These are phyloP conservation scores for Sugiyamaella castrensis DNA, from an alignment of 1,139 yeast genomes.

Conservation along the genomic window DNA sequence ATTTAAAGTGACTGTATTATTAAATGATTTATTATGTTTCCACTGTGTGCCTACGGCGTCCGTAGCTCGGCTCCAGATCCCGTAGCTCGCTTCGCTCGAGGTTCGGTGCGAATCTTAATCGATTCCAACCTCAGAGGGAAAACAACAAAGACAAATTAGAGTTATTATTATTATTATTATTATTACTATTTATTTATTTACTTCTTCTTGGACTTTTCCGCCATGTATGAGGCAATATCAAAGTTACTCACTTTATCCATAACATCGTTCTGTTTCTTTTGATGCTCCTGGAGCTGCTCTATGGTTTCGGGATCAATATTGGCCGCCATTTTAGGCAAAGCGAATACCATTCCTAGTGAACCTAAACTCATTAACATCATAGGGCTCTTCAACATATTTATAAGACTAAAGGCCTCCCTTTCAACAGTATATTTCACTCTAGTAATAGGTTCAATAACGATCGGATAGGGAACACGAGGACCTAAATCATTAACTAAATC, in stretches of 20 bases:
- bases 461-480: conserved; percentile 32
- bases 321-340: conserved; percentile 35
- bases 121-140: no score
- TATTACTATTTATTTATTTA: background rate
- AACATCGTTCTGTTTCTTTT: conserved; percentile 21
- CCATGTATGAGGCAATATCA: conserved; percentile 33
- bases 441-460: conserved; percentile 24
- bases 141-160: no score
- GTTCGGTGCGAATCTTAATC: no score
- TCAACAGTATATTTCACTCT: conserved; percentile 26
- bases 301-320: conserved; percentile 39
- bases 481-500: conserved; percentile 31
- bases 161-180: background rate
- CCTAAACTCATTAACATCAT: conserved; percentile 39
- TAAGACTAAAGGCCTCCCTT: conserved; percentile 36
- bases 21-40: no score
- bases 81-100: no score
- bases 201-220: conserved; percentile 15
- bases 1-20: no score
- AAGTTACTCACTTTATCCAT: conserved; percentile 29
- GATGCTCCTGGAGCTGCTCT: conserved; percentile 31
- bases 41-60: no score
- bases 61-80: no score
- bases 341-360: conserved; percentile 36
- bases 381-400: conserved; percentile 37